Evolutionary conservation across 2,329 filamentous ascomycete species (phyloP), one percentile per base, ranked within the genome.

Genomic region (Aotearoamyces nothofagi): DNA sequence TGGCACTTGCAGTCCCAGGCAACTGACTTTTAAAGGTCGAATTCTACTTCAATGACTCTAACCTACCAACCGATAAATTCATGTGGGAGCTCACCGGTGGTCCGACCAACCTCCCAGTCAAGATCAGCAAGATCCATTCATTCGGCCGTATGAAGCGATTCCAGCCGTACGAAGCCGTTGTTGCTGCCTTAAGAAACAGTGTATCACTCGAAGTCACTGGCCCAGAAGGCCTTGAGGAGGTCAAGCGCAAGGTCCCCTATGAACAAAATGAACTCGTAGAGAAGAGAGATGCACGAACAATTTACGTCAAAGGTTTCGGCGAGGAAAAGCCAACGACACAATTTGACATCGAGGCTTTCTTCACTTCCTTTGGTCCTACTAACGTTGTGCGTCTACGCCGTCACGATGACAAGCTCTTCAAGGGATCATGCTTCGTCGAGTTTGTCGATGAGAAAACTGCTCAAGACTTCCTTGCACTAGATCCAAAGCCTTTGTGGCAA

Each of bases 131-230:
- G 36, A 72, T 98, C 40, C 72, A 76, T 63, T 74, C 61, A 29
- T 98, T 98, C 67, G 87, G 86, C 60, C 84, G 92, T 53, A 98
- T 98, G 92, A 78, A 74, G 41, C 79, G 77, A 45, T 98, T 96
- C 69, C 75, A 90, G 57, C 82, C 83, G 23, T 86, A 84, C 60
- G 73, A 69, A 32, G 77, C 79, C 32, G 69, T 98, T 24, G 75
- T 94, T 35, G 72, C 73, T 30, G 87, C 90, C 19, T 69, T 96
- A 29, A 79, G 78, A 53, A 69, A 79, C 13, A 90, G 81, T 58
- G 63, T 66, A 16, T 57, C 74, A 35, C 64, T 98, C 27, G 69
- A 79, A 5, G 55, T 96, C 31, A 65, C 69, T 31, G 82, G 90
- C 30, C 63, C 78, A 41, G 70, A 84, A 39, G 76, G 74, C 35